Evolutionary conservation across 2,329 filamentous ascomycete genomes (phyloP).

Genomic region (Cladosporium sp.): DNA sequence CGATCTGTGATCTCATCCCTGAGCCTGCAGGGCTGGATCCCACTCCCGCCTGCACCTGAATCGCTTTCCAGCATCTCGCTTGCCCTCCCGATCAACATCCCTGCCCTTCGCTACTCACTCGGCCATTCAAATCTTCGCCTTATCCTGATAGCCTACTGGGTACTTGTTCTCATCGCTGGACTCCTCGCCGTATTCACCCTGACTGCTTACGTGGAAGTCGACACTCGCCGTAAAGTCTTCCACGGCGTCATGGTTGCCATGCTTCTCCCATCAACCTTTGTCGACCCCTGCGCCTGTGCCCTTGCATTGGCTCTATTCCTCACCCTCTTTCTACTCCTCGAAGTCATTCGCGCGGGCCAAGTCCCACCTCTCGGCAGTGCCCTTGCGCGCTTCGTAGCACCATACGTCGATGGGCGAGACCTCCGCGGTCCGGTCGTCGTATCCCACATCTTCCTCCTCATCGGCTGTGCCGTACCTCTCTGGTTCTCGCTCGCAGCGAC

Average conservation of each 20-base stretch:
- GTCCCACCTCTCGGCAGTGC: conserved; percentile 84
- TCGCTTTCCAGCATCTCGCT: conserved; percentile 10
- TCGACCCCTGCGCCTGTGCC: conserved; percentile 80
- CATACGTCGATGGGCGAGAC: conserved; percentile 92
- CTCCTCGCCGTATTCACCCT: conserved; percentile 73
- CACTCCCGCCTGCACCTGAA: conserved; percentile 49
- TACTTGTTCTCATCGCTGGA: conserved; percentile 64
- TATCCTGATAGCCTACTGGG: conserved; percentile 69
- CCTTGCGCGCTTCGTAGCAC: conserved; percentile 80
- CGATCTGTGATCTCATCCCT: conserved; percentile 66
- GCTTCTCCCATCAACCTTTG: conserved; percentile 79
- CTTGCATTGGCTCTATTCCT: conserved; percentile 77
- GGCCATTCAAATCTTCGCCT: conserved; percentile 82
- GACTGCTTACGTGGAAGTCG: conserved; percentile 80
- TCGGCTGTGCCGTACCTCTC: conserved; percentile 90
- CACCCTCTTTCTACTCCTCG: conserved; percentile 80
- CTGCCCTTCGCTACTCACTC: conserved; percentile 57
- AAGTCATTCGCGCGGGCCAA: conserved; percentile 85
- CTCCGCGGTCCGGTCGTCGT: conserved; percentile 91
- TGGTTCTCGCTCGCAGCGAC: conserved; percentile 80
- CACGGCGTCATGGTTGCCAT: conserved; percentile 98
- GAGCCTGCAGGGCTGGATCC: conserved; percentile 71
- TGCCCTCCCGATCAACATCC: conserved; percentile 50
- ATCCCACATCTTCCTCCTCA: conserved; percentile 90
- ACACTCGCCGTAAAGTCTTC: conserved; percentile 94